phyloP scores from a whole-genome alignment of 106 monocot genomes.

The Dioscorea dumetorum region DNA sequence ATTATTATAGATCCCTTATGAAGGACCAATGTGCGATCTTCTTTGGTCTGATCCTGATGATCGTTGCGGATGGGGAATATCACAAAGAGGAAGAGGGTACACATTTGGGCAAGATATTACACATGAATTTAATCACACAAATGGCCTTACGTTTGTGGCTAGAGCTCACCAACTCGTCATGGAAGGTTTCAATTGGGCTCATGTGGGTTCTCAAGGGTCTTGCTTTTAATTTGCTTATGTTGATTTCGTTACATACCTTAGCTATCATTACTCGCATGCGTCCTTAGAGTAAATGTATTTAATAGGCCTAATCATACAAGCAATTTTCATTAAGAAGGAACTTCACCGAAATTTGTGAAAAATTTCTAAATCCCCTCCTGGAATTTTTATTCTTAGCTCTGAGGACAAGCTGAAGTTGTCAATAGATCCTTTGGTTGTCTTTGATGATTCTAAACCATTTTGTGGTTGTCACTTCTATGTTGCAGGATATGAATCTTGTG shows the following conservation, averaged over 20 bases:
- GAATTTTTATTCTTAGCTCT: no score
- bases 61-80: conserved; percentile 90
- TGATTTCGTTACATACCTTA: no score
- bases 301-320: no score
- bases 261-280: no score
- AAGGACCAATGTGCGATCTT: conserved; percentile 92
- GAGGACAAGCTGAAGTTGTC: no score
- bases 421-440: no score
- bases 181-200: conserved; percentile 75
- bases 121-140: conserved; percentile 62
- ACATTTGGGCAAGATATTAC: conserved; percentile 78
- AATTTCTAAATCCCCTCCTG: no score
- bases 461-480: background rate
- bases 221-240: no score
- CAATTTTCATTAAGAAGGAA: no score
- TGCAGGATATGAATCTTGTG: conserved; percentile 62
- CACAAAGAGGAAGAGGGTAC: conserved; percentile 79
- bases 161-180: conserved; percentile 79
- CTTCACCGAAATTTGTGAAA: no score
- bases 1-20: conserved; percentile 65
- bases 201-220: conserved; percentile 15
- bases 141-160: conserved; percentile 54
- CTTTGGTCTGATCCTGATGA: conserved; percentile 94
- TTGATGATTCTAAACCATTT: no score
- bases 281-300: no score